A percentile compares a stretch with the other conserved stretches of the same genome.
Conservation (phyloP, 805 yeast genomes). For the Barnettozyma populi region DNA sequence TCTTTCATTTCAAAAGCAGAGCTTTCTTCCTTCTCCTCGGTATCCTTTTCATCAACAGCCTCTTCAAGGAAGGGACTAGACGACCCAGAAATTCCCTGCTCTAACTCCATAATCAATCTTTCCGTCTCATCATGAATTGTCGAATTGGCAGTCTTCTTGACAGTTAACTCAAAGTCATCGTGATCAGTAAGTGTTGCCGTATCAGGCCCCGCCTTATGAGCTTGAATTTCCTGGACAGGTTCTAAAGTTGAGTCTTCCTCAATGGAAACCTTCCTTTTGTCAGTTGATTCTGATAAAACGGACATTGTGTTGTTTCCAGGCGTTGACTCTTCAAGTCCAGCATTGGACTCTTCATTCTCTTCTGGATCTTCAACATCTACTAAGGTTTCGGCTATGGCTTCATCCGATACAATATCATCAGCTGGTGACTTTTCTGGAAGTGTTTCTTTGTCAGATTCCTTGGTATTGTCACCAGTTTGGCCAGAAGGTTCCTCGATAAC, state of each 20-base stretch:
- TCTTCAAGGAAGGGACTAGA: not conserved
- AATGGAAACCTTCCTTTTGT: not conserved
- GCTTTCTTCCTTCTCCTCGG: not conserved
- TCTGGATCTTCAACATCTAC: not conserved
- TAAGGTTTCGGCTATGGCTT: too few species aligned
- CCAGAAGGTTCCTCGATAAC: not conserved
- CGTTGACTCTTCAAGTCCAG: not conserved
- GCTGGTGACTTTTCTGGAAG: not conserved
- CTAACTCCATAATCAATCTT: conserved; percentile 18
- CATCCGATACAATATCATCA: not conserved
- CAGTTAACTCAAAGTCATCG: not conserved
- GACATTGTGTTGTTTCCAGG: too few species aligned
- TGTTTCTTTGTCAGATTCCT: not conserved
- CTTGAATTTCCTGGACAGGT: not conserved
- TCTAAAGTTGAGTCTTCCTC: not conserved
- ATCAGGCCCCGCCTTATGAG: not conserved
- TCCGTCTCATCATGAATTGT: conserved; percentile 18
- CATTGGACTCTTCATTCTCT: not conserved
- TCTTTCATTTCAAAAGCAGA: not conserved
- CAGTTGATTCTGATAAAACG: not conserved
- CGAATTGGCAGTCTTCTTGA: not conserved
- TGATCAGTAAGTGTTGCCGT: not conserved
- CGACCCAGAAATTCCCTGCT: conserved; percentile 13
- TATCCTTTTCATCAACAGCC: not conserved
- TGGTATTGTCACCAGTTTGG: not conserved